Evolutionary conservation across 2,329 filamentous ascomycete species (phyloP), one percentile per base, ranked within the genome.

Genomic region (Bipolaris victoriae): DNA sequence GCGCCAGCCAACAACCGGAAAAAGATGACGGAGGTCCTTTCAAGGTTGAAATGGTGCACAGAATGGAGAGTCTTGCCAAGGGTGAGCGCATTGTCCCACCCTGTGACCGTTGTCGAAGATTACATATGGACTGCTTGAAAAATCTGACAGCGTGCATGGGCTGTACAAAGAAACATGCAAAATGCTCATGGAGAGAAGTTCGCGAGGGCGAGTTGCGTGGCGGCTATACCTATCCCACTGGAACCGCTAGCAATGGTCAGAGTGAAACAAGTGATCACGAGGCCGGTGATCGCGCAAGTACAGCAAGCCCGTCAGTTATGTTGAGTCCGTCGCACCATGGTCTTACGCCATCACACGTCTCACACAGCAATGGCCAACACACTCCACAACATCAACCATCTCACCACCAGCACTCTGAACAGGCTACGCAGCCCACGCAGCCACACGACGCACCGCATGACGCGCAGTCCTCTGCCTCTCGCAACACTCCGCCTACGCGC

Each of bases 81-180:
- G 91, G 91, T 3, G 89, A 92, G 52, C 81, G 85, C 5, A 90
- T 96, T 47, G 77, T 86, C n/a, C 92, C 92, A 9, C 90, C 91
- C 0, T 96, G 92, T 71, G 92, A 96, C 72, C 83, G 91, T 36
- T 96, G 92, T 72, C 84, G 92, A 43, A 84, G 92, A 29, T 80
- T 96, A 15, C 88, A 90, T 63, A 90, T 92, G 78, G 86, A 91
- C 56, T 96, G 92, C 61, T 80, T 93, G 46, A 96, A 96, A 77
- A 90, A 96, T 61, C 81, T 95, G 37, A 96, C 91, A 0, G 91
- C 91, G 7, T 96, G 92, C 70, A 86, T 89, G 75, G 91, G 91
- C 20, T 96, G 92, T 75, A 96, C 92, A 0, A 93, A 91, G 74
- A 96, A 96, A 73, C 92, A 96, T 72, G 91, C 91, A 18, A 93